Evolutionary conservation across 208 protist species (phyloP).

Genomic region (Wallacemonas sp.): DNA sequence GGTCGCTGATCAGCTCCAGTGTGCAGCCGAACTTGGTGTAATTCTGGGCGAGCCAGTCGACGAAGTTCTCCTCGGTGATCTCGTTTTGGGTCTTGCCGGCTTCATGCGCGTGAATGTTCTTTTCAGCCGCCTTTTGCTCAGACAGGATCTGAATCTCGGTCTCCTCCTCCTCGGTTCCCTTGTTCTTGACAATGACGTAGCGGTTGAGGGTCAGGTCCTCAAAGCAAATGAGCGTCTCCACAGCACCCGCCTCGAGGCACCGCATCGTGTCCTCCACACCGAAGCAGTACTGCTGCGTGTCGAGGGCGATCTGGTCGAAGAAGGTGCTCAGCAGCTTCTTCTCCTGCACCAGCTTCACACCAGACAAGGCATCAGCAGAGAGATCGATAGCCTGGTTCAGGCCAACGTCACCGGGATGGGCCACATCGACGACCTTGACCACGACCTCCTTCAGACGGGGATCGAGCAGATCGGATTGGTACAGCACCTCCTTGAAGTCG

Average conservation of each 20-base stretch:
- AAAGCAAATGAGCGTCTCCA: slow-evolving; percentile 99
- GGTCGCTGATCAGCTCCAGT: slow-evolving; percentile 94
- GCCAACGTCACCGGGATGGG: slow-evolving; percentile 99
- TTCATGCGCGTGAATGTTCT: slow-evolving; percentile 82
- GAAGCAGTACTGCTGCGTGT: slow-evolving; percentile 99
- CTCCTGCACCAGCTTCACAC: slow-evolving; percentile 99
- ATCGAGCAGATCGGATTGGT: slow-evolving; percentile 97
- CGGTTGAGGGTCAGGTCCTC: slow-evolving; percentile 96
- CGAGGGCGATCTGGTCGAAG: slow-evolving; percentile 98
- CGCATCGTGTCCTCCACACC: slow-evolving; percentile 97
- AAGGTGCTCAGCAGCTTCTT: slow-evolving; percentile 99
- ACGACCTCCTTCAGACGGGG: slow-evolving; percentile 97
- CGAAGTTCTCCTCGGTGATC: slow-evolving; percentile 88
- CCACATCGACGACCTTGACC: slow-evolving; percentile 99
- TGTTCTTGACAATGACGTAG: slow-evolving; percentile 86
- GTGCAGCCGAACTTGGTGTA: slow-evolving; percentile 98
- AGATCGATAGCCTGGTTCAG: slow-evolving; percentile 99
- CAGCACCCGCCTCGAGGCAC: slow-evolving; percentile 97
- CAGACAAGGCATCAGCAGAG: slow-evolving; percentile 92
- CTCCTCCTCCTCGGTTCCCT: slow-evolving; percentile 76
- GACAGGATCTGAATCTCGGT: slow-evolving; percentile 70
- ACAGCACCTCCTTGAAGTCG: slow-evolving; percentile 99
- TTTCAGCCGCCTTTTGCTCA: slow-evolving; percentile 64
- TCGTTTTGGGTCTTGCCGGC: slow-evolving; percentile 90
- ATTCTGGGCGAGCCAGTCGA: slow-evolving; percentile 99